Evolutionary conservation across 345 rosid species (phyloP).

Genomic region (Mangifera indica): DNA sequence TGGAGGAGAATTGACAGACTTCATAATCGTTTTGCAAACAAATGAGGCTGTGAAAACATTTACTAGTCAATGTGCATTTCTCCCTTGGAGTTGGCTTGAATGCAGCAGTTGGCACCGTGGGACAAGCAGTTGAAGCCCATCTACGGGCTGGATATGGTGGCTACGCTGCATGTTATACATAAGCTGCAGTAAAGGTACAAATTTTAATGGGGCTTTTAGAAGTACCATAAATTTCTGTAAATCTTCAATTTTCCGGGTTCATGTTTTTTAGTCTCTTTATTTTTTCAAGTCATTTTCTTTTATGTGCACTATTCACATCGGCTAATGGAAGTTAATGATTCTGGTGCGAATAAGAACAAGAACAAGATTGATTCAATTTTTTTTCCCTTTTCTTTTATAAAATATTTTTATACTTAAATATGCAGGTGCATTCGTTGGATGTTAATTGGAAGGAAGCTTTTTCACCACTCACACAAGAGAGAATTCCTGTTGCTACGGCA

Average conservation of each 20-base stretch:
- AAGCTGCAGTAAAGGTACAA: slow-evolving; percentile 97
- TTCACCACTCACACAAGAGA: slow-evolving; percentile 69
- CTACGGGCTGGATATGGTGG: slow-evolving; percentile 92
- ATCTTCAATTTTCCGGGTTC: background rate
- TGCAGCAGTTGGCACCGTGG: slow-evolving; percentile 79
- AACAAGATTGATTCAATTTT: background rate
- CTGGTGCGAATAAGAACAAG: too few species aligned
- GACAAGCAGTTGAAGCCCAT: slow-evolving; percentile 87
- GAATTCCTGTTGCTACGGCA: slow-evolving; percentile 82
- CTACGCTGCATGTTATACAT: slow-evolving; percentile 91
- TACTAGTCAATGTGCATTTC: slow-evolving; percentile 75
- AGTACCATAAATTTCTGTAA: background rate
- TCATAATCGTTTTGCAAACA: slow-evolving; percentile 79
- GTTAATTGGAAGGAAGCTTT: slow-evolving; percentile 85
- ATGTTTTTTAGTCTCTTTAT: slow-evolving; percentile 4
- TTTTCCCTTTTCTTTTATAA: too few species aligned
- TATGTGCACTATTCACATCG: background rate
- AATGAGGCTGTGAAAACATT: slow-evolving; percentile 79
- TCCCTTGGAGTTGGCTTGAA: slow-evolving; percentile 93
- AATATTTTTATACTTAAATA: background rate
- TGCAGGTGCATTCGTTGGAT: slow-evolving; percentile 91
- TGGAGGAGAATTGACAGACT: slow-evolving; percentile 97
- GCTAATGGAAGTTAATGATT: background rate
- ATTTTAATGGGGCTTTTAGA: background rate
- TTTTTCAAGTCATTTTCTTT: background rate